A percentile compares a stretch with the other conserved stretches of the same genome.
These are phyloP conservation scores for Podospora conica DNA, from an alignment of 495 filamentous ascomycete species.

Conservation along the genomic window DNA sequence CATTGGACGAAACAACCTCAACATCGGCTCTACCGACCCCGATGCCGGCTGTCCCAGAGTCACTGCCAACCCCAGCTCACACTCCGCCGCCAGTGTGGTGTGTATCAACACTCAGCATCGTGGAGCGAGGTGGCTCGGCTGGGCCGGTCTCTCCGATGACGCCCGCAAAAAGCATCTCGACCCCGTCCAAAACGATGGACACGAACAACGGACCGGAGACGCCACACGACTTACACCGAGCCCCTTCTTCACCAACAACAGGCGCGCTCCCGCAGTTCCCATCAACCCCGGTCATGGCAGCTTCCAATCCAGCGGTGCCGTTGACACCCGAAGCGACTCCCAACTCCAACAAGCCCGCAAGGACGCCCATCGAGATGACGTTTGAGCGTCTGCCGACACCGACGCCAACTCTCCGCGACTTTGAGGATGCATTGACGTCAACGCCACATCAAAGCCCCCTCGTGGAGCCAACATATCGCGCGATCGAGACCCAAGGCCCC, in stretches of 20 bases:
- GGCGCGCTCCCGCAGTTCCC: not conserved
- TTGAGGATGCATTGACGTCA: not conserved
- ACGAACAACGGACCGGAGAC: no score
- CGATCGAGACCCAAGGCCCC: not conserved
- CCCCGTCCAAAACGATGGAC: not conserved
- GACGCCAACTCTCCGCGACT: not conserved
- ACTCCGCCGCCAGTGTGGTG: not conserved
- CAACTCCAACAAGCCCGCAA: not conserved
- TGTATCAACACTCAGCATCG: not conserved
- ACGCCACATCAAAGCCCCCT: not conserved
- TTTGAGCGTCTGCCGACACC: not conserved
- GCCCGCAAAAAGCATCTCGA: not conserved
- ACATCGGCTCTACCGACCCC: not conserved
- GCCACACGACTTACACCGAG: not conserved
- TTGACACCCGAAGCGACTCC: constrained; percentile 15
- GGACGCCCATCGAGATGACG: not conserved
- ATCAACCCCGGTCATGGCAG: not conserved
- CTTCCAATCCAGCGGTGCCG: not conserved
- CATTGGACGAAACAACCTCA: not conserved
- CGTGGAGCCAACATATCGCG: constrained; percentile 5
- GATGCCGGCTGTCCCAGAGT: not conserved
- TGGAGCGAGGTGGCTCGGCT: not conserved
- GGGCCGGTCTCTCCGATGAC: not conserved
- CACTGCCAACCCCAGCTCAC: constrained; percentile 4
- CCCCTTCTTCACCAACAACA: not conserved